Evolutionary conservation across 495 filamentous ascomycete species (phyloP), one percentile per base, ranked within the genome.

Genomic region (Ramalina peruviana): DNA sequence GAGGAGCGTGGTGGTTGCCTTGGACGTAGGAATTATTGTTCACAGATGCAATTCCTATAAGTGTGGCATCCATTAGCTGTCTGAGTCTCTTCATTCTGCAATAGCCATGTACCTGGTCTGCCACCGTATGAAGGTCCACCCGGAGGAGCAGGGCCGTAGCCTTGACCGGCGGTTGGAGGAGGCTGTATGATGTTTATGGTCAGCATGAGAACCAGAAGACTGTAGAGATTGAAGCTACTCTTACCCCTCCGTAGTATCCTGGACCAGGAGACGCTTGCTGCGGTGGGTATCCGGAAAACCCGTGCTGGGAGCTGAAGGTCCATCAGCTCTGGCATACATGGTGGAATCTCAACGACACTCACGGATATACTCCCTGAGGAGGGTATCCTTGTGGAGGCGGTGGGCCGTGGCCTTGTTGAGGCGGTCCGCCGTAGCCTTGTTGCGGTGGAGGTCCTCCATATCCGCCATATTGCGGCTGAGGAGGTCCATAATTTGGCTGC

Each of bases 91-190:
- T 45, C 7, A 48, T 1, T 33, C 5, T 33, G 30, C 30, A 33
- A 33, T 33, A 7, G 30, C 26, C 25, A 48, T 62, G 43, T 52
- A 68, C 69, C 66, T 63, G 58, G 65, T 50, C 55, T 60, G 48
- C 67, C 58, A 49, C 65, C 54, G 53, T 65, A 58, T 61, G 59
- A 43, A 64, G 58, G 62, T 48, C 53, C 64, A 50, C 70, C 70
- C 12, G 67, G 59, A 21, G 63, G 63, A 38, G 62, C 57, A 41
- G 58, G 53, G 6, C 51, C 48, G 25, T 57, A 59, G 13, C 54
- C 57, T 33, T 51, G 53, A 38, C 57, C 57, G 17, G 50, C 50
- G 1, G 55, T 51, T 17, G 60, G 57, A 23, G 68, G 67, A 36
- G 60, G 59, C 48, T 56, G 52, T 20, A 55, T 53, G 50, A 69